Evolutionary conservation across 768 basidiomycete genomes (phyloP).

Genomic region (Gloeostereum incarnatum): DNA sequence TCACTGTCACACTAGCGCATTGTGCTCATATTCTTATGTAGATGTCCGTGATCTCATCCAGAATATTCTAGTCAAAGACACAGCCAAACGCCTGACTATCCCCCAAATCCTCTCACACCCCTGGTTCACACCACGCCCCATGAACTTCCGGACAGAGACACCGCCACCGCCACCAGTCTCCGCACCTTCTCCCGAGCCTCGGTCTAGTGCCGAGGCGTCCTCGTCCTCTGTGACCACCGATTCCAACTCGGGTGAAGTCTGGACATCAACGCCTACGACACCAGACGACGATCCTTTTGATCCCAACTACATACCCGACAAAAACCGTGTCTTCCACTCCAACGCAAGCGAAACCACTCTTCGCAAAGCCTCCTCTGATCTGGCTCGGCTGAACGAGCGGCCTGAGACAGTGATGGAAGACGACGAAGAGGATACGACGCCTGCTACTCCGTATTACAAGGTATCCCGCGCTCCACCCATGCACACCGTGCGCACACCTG

Average conservation of each 20-base stretch:
- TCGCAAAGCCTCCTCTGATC: slow-evolving; percentile 29
- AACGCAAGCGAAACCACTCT: slow-evolving; percentile 54
- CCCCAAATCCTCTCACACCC: slow-evolving; percentile 77
- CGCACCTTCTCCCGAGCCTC: slow-evolving; percentile 36
- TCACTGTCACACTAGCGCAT: background rate
- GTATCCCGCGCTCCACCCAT: slow-evolving; percentile 50
- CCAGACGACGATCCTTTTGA: slow-evolving; percentile 40
- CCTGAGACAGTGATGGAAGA: slow-evolving; percentile 50
- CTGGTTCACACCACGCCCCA: slow-evolving; percentile 59
- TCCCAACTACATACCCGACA: slow-evolving; percentile 29
- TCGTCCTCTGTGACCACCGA: slow-evolving; percentile 48
- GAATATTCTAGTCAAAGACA: slow-evolving; percentile 70
- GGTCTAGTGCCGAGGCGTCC: slow-evolving; percentile 42
- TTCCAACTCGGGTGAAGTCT: slow-evolving; percentile 24
- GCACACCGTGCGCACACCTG: slow-evolving; percentile 78
- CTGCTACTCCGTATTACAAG: slow-evolving; percentile 13
- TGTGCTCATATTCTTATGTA: slow-evolving; percentile 19
- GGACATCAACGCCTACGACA: slow-evolving; percentile 44
- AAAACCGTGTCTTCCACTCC: slow-evolving; percentile 27
- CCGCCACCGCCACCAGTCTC: slow-evolving; percentile 14
- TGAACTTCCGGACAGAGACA: slow-evolving; percentile 1
- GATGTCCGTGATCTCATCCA: slow-evolving; percentile 83
- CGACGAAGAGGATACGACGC: slow-evolving; percentile 17
- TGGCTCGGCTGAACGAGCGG: slow-evolving; percentile 23
- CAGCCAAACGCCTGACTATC: slow-evolving; percentile 66